Base-by-base conservation (phyloP, 2,329 filamentous ascomycete species). In the Pyrenophora teres region DNA sequence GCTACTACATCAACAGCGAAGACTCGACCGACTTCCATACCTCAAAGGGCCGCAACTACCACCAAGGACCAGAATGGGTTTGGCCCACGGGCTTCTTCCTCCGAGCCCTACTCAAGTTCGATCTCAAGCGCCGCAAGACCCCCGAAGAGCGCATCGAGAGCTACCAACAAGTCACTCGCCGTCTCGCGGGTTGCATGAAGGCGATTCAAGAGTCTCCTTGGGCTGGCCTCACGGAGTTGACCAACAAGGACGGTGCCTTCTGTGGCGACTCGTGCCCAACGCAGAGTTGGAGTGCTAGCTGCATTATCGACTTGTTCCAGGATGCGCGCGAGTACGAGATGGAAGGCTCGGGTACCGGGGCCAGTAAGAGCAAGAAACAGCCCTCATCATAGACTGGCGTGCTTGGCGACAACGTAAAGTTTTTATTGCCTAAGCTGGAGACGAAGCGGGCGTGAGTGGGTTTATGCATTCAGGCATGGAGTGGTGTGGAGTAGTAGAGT, bases 81-180 rank as follows among this genome's bases (percentile, higher is more conserved):
- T 99, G 94, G 94, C 95, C 93, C 0, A 93, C 91, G 1, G 94
- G 94, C 4, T 99, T 92, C 79, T 99, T 96, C 81, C 80, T 97
- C 18, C 87, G 95, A 41, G 94, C 94, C 1, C 78, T 99, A 59
- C 82, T 99, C 57, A 89, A 92, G 73, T 97, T 97, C 67, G 92
- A 97, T 71, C 78, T 97, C 42, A 81, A 83, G 78, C 81, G 92
- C 25, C 83, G 90, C 41, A 81, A 82, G 56, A 84, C 81, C 1
- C 71, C 76, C 4, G 83, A 90, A 65, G 90, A 88, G 57, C 83
- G 87, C 27, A 88, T 87, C 0, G 94, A 97, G 75, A 89, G 89
- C 3, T 96, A 96, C 80, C 93, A 97, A 78, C 94, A 97, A 77
- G 87, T 97, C 32, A 97, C 93, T 2, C 81, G 88, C 52, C 81